A percentile compares a stretch with the other conserved stretches of the same genome.
These are phyloP conservation scores for Hanseniaspora clermontiae DNA, from an alignment of 805 yeast species.

Conservation along the genomic window DNA sequence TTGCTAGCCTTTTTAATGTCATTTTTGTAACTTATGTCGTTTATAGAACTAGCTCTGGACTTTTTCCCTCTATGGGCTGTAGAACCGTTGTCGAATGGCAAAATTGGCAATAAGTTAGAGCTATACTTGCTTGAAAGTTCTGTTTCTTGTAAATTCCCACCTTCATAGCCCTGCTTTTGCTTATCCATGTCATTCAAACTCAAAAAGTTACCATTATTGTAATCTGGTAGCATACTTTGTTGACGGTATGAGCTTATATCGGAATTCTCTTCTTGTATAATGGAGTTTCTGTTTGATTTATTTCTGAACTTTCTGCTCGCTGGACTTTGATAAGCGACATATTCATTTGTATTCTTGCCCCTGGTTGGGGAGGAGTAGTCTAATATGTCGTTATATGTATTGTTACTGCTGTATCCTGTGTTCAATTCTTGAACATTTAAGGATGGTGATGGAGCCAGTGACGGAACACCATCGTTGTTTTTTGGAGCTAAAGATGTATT, in stretches of 20 bases:
- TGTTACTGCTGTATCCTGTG: background rate
- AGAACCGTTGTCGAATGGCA: background rate
- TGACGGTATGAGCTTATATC: background rate
- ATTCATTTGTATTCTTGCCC: background rate
- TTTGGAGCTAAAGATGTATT: background rate
- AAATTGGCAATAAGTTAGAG: background rate
- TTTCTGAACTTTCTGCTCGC: conserved; percentile 1
- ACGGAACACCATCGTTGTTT: background rate
- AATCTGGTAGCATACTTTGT: background rate
- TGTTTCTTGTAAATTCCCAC: conserved; percentile 11
- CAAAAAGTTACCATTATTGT: background rate
- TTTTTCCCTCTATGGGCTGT: background rate
- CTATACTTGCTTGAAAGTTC: conserved; percentile 8
- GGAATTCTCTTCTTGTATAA: conserved; percentile 1
- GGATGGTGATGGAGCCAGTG: background rate
- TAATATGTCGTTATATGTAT: conserved; percentile 5
- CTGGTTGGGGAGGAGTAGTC: conserved; percentile 10
- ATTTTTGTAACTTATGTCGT: background rate
- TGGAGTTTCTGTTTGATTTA: conserved; percentile 10
- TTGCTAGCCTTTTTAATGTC: background rate
- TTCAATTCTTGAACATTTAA: background rate
- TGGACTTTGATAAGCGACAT: background rate
- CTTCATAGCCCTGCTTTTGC: background rate
- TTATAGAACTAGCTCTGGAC: background rate
- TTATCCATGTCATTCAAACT: background rate